These are phyloP conservation scores for Avena eriantha DNA, from an alignment of 176 grass and related monocot species.

Conservation along the genomic window DNA sequence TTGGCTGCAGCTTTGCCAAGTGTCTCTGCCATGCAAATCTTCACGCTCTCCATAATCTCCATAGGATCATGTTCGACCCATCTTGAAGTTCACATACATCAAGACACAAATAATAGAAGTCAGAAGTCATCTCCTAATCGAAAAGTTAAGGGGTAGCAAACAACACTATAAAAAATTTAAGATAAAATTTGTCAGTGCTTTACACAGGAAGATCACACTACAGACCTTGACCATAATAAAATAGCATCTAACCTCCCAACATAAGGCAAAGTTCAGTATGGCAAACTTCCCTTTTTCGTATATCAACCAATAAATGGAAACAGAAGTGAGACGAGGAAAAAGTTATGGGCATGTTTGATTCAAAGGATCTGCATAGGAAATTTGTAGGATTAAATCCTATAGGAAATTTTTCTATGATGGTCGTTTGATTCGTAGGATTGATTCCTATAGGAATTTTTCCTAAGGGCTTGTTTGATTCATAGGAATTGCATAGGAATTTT, in stretches of 20 bases:
- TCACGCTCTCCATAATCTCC: constrained; percentile 86
- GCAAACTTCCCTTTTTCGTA: not conserved
- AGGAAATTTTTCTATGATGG: no score
- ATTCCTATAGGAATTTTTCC: no score
- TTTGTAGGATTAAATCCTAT: no score
- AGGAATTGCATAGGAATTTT: no score
- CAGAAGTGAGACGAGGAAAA: not conserved
- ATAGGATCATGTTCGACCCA: constrained; percentile 98
- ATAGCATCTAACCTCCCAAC: not conserved
- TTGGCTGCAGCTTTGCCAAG: constrained; percentile 59
- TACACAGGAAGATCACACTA: not conserved
- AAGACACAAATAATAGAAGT: not conserved
- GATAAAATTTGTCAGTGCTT: not conserved
- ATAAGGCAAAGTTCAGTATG: not conserved
- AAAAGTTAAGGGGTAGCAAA: not conserved
- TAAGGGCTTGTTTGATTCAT: no score
- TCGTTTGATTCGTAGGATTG: no score
- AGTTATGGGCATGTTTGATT: no score
- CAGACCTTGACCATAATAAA: not conserved
- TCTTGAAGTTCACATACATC: constrained; percentile 45
- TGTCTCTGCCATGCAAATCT: constrained; percentile 65
- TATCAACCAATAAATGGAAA: not conserved
- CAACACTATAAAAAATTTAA: not conserved
- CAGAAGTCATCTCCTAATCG: not conserved
- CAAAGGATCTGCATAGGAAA: no score